phyloP scores from a whole-genome alignment of 2,329 filamentous ascomycete genomes.

The Penicillium sumatraense region DNA sequence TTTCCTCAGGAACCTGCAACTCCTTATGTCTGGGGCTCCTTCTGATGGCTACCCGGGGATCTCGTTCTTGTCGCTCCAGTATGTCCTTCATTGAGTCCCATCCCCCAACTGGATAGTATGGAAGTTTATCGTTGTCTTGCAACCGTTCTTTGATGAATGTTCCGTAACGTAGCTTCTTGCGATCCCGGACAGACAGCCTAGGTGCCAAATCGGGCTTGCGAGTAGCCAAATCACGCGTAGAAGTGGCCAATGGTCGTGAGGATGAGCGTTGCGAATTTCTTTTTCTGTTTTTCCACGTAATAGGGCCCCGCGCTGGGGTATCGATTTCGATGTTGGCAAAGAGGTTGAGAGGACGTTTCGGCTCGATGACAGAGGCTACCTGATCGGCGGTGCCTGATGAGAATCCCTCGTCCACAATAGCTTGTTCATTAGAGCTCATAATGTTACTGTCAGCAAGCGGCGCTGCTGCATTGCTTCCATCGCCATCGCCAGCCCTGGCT shows the following conservation, averaged over 20 bases:
- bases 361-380: neutral
- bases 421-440: neutral
- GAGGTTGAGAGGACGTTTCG: conserved; percentile 5
- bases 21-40: conserved; percentile 31
- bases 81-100: conserved; percentile 29
- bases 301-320: neutral
- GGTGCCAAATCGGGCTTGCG: neutral
- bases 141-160: conserved; percentile 11
- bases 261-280: neutral
- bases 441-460: neutral
- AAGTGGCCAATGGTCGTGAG: neutral
- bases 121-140: neutral
- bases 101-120: neutral
- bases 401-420: neutral
- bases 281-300: neutral
- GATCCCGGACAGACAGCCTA: conserved; percentile 28
- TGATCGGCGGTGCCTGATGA: neutral
- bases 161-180: conserved; percentile 33
- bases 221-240: neutral
- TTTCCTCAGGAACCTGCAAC: conserved; percentile 41
- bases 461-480: neutral
- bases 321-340: conserved; percentile 12
- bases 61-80: conserved; percentile 25
- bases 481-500: neutral
- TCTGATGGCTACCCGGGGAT: conserved; percentile 16